These are phyloP conservation scores for Oleoguttula mirabilis DNA, from an alignment of 495 filamentous ascomycete species.

Conservation along the genomic window DNA sequence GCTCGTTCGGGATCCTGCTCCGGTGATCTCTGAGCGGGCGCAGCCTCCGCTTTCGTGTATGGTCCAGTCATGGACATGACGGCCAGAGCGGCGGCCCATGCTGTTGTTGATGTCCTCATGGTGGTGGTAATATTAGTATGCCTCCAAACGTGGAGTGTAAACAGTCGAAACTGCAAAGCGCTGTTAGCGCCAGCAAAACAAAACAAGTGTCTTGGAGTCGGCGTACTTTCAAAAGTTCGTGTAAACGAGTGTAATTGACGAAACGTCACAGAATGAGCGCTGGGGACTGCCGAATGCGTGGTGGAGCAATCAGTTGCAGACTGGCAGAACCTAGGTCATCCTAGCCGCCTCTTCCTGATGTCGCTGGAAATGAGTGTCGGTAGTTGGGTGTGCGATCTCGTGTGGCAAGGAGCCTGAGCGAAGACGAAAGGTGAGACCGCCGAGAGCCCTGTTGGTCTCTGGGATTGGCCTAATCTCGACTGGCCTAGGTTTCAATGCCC, in stretches of 20 bases:
- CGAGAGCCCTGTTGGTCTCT: neutral
- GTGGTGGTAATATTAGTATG: slow-evolving; percentile 13
- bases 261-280: slow-evolving; percentile 9
- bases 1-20: slow-evolving; percentile 29
- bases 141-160: slow-evolving; percentile 11
- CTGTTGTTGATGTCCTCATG: slow-evolving; percentile 28
- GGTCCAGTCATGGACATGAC: slow-evolving; percentile 27
- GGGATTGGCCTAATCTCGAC: neutral
- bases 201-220: too few species aligned
- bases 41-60: slow-evolving; percentile 31
- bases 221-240: too few species aligned
- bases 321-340: slow-evolving; percentile 10
- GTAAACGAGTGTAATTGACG: slow-evolving; percentile 17
- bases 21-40: slow-evolving; percentile 31
- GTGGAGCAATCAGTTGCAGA: neutral
- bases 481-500: neutral
- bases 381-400: slow-evolving; percentile 13
- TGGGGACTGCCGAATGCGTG: neutral
- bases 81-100: slow-evolving; percentile 30
- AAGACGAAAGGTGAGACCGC: neutral
- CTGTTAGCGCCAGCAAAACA: slow-evolving; percentile 2
- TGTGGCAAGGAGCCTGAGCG: neutral
- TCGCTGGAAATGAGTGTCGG: slow-evolving; percentile 10
- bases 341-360: slow-evolving; percentile 1
- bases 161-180: slow-evolving; percentile 5